Conservation (phyloP, 345 rosid genomes). For the Hibiscus mutabilis region DNA sequence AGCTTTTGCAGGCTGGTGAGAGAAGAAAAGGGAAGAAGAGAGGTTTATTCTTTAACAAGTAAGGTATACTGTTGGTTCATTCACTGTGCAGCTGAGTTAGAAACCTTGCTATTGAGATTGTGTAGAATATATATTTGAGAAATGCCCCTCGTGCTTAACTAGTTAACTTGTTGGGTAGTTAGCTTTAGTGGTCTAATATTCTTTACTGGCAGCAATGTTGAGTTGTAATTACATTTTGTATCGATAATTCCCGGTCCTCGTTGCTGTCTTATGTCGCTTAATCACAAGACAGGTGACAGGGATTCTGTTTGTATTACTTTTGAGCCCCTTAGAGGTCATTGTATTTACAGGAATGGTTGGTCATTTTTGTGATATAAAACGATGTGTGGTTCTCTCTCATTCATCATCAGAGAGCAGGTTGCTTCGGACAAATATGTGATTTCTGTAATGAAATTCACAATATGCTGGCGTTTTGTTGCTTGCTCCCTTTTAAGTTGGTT, state of each 20-base stretch:
- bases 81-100: background rate
- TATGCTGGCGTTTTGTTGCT: background rate
- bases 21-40: conserved; percentile 61
- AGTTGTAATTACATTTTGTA: conserved; percentile 14
- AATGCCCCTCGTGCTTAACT: background rate
- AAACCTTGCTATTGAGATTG: background rate
- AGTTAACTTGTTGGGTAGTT: background rate
- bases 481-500: background rate
- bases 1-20: conserved; percentile 52
- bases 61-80: conserved; percentile 12
- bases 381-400: background rate
- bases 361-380: background rate
- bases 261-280: background rate
- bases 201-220: conserved; percentile 6
- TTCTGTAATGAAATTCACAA: background rate
- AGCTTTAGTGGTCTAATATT: background rate
- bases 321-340: background rate
- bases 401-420: background rate
- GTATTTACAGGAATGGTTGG: background rate
- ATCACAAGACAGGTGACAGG: background rate
- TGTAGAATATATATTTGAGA: background rate
- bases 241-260: background rate
- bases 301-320: background rate
- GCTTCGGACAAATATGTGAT: background rate
- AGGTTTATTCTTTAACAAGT: conserved; percentile 53